Evolutionary conservation across 805 yeast genomes (phyloP), one percentile per base, ranked within the genome.

Genomic region (Teunomyces lycoperdinae): DNA sequence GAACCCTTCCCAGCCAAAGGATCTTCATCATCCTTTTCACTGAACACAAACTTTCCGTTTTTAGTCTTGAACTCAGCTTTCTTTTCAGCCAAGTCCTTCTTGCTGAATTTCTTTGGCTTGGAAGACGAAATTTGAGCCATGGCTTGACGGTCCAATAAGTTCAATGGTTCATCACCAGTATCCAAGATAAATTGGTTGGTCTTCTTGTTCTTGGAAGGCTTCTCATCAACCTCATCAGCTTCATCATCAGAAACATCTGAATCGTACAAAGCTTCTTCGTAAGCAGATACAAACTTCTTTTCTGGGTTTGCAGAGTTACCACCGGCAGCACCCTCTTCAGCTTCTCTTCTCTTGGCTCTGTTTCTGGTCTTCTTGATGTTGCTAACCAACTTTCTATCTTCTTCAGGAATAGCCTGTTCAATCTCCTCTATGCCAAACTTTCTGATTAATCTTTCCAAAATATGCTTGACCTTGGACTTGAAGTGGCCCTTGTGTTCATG

Each of bases 401-500:
- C 92, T 62, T 87, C 96, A 9, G 99, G 99, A 70, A 94, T 90
- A 44, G 82, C 80, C 46, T 72, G 72, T 61, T 87, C 96, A 45
- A 94, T 79, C n/a, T 74, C 78, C 30, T 91, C 97, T 52, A 81
- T 78, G n/a, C 98, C 97, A 62, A 89, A 89, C 62, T 90, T 84
- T 64, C 99, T 81, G 46, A 92, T 80, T 60, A 94, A 73, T 58
- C 98, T 81, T 75, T 94, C 99, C 52, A 94, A 74, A 46, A 94
- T 86, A 62, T 94, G 97, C 71, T 89, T 89, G 32, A 94, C 92
- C 67, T 89, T 92, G 10, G 91, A 80, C 64, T 89, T 90, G 78
- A 94, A 94, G 63, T 90, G 96, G 42, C 96, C 95, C 61, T 89
- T 89, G 68, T 92, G 97, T 64, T 91, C 97, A 64, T 89, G 94